Percentiles rank a stretch among this genome's conserved stretches.
These are phyloP conservation scores for Fusarium liriodendri DNA, from an alignment of 2,329 filamentous ascomycete species.

Conservation along the genomic window DNA sequence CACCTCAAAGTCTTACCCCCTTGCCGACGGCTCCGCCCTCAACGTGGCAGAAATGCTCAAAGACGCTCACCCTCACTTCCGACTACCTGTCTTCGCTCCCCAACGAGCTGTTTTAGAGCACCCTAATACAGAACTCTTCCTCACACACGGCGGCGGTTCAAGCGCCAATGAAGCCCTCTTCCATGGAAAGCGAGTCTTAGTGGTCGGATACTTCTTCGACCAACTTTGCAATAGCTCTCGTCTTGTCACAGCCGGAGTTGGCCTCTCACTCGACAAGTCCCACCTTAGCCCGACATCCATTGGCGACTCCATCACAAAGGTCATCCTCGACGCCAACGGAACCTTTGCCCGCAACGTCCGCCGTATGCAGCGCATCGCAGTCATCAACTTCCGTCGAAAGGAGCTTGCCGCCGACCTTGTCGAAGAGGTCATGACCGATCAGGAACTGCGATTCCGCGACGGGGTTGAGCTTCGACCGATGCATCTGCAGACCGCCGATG, in stretches of 20 bases:
- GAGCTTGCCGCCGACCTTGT: conserved; percentile 53
- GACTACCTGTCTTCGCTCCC: conserved; percentile 51
- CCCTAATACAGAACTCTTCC: conserved; percentile 47
- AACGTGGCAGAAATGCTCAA: conserved; percentile 40
- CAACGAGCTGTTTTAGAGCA: conserved; percentile 55
- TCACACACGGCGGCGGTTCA: conserved; percentile 56
- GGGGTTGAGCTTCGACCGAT: conserved; percentile 46
- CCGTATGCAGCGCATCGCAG: conserved; percentile 53
- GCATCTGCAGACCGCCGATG: conserved; percentile 58
- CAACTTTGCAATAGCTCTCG: conserved; percentile 53
- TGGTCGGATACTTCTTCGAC: conserved; percentile 55
- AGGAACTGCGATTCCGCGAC: conserved; percentile 38
- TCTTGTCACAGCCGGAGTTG: conserved; percentile 49
- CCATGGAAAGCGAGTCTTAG: conserved; percentile 52
- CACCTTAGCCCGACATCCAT: conserved; percentile 49
- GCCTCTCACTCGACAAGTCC: conserved; percentile 51
- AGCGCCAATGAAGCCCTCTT: conserved; percentile 55
- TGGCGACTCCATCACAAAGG: conserved; percentile 38
- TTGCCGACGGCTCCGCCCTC: conserved; percentile 19
- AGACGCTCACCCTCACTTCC: conserved; percentile 45
- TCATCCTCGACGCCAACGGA: conserved; percentile 47
- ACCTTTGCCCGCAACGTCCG: conserved; percentile 46
- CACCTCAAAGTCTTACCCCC: conserved; percentile 16
- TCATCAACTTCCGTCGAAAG: conserved; percentile 50
- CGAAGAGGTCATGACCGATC: conserved; percentile 55